Evolutionary conservation across 768 basidiomycete genomes (phyloP).

Genomic region (Cystobasidium onofrii): DNA sequence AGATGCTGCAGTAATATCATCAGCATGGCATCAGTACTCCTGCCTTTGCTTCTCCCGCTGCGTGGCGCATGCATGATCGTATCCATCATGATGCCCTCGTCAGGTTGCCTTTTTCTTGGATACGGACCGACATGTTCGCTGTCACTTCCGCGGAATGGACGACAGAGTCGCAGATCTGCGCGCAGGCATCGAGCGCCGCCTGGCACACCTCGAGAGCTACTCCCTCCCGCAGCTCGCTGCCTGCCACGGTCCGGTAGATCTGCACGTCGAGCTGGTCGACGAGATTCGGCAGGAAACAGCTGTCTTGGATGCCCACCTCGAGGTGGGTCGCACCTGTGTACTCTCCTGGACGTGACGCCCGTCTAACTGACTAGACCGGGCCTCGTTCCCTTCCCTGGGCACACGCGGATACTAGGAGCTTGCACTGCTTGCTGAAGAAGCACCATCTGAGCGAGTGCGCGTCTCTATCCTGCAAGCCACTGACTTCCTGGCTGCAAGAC

Average conservation of each 20-base stretch:
- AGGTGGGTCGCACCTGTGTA: slow-evolving; percentile 21
- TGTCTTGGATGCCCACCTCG: not conserved
- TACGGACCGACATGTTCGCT: too few relatives aligned
- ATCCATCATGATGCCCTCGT: too few relatives aligned
- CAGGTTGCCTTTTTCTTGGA: too few relatives aligned
- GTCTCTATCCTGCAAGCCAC: not conserved
- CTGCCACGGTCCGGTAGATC: not conserved
- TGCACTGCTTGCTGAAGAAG: slow-evolving; percentile 2
- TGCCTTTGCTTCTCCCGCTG: too few relatives aligned
- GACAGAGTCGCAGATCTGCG: not conserved
- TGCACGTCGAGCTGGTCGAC: slow-evolving; percentile 9
- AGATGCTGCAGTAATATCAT: too few relatives aligned
- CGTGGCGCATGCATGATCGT: too few relatives aligned
- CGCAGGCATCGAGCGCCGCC: slow-evolving; percentile 8
- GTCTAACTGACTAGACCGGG: too few relatives aligned
- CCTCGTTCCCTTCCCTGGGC: not conserved
- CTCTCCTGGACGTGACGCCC: too few relatives aligned
- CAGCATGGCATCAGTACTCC: too few relatives aligned
- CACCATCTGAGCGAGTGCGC: not conserved
- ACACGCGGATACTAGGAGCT: not conserved
- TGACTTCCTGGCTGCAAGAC: not conserved
- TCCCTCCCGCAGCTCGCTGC: not conserved
- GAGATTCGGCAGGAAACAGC: not conserved
- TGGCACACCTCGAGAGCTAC: not conserved
- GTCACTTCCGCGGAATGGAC: too few relatives aligned